phyloP scores from a whole-genome alignment of 176 grass and related monocot species.

The Pharus latifolius region DNA sequence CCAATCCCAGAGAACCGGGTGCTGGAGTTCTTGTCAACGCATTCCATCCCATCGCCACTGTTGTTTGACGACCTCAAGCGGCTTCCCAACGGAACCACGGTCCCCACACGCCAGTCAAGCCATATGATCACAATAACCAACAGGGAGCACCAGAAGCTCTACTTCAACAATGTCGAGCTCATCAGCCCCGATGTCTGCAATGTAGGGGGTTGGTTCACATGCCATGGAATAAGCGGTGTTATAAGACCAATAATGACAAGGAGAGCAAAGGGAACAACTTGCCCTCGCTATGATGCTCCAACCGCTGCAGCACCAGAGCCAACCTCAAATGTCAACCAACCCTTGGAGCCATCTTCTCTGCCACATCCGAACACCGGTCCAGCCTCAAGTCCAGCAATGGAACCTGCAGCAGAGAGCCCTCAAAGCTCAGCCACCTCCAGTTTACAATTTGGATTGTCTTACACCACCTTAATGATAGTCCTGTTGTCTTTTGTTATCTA shows the following conservation, averaged over 20 bases:
- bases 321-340: constrained; percentile 5
- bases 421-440: constrained; percentile 20
- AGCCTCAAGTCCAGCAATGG: constrained; percentile 7
- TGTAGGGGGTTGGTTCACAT: constrained; percentile 21
- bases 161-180: constrained; percentile 40
- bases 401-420: constrained; percentile 24
- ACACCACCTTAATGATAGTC: constrained; percentile 4
- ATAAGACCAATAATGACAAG: constrained; percentile 13
- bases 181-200: constrained; percentile 32
- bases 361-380: constrained; percentile 20
- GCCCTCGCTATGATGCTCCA: not conserved
- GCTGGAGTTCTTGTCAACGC: constrained; percentile 28
- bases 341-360: constrained; percentile 19
- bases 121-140: constrained; percentile 38
- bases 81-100: constrained; percentile 43
- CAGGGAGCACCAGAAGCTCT: constrained; percentile 22
- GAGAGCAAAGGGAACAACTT: constrained; percentile 7
- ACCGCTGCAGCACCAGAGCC: constrained; percentile 5
- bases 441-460: constrained; percentile 10
- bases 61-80: constrained; percentile 28
- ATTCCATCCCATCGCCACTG: constrained; percentile 30
- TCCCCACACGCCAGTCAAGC: constrained; percentile 25
- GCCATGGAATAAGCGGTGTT: constrained; percentile 46
- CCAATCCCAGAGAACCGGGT: constrained; percentile 30
- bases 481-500: constrained; percentile 25